Base-by-base conservation (phyloP, 2,329 filamentous ascomycete species). In the Sporothrix phasma region DNA sequence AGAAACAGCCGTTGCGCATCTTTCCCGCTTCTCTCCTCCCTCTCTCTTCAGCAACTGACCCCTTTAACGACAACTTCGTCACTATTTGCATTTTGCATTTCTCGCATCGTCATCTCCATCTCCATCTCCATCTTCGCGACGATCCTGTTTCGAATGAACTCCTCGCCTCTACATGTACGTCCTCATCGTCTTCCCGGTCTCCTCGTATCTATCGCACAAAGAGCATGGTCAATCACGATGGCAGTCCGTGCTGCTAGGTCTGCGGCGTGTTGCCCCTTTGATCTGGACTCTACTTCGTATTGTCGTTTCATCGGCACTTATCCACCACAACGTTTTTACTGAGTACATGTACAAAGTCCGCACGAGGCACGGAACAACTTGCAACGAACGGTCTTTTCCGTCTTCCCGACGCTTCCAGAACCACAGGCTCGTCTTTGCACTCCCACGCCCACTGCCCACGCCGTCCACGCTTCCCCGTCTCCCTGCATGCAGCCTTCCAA, bases 401-500 rank as follows among this genome's bases (percentile, higher is more conserved):
- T 31, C 34, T 11, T 37, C 2, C 34, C 34, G n/a, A n/a, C n/a
- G n/a, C n/a, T n/a, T n/a, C n/a, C n/a, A n/a, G n/a, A n/a, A n/a
- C n/a, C n/a, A n/a, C 34, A 37, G 34, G 34, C 13, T 51, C 13
- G 26, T 11, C 10, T 31, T 49, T 13, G 6, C 34, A 8, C 22
- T 37, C 22, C 39, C 31, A 37, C 51, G 39, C n/a, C 24, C 51
- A 37, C 31, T 37, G 3, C 19, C 19, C 51, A 13, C 13, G 31
- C 39, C 22, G 22, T 22, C 45, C 45, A 56, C 31, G 51, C 51
- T 11, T 56, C 51, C 51, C 51, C 51, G 31, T 22, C 51, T 56
- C 51, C 51, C 31, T 56, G 51, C 19, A 56, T 56, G 51, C 19
- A 56, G 51, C 51, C 51, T 56, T 56, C 51, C 51, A 56, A 56